Evolutionary conservation across 768 basidiomycete species (phyloP), one percentile per base, ranked within the genome.

Genomic region (Fistulinella prunicolor): DNA sequence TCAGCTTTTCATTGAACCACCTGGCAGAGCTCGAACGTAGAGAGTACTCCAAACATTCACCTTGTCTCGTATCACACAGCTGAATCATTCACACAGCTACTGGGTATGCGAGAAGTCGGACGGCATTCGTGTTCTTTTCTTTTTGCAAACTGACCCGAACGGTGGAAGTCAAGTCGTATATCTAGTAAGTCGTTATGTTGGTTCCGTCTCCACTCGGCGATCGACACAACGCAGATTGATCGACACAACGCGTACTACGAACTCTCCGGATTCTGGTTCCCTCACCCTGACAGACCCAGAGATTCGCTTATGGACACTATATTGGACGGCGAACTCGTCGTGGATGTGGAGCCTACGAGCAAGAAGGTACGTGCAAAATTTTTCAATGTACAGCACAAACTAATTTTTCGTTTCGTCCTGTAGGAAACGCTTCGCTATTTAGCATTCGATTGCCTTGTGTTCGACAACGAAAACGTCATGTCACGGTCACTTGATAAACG

Each of bases 61-160:
- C 28, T 14, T 22, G 32, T 17, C 42, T 24, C 16, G 9, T 41
- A 34, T 38, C 38, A 16, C 48, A 43, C 34, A 45, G 43, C 55
- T 56, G 32, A 68, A 41, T 19, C 52, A 46, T 41, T 40, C 39
- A 26, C 22, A 39, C 63, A 97, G 94, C 64, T 99, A 89, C 68
- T 99, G 95, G 95, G 96, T 99, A 36, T 96, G 94, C 71, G 96
- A 99, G 73, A 98, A 98, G 73, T 95, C 92, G 12, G 96, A 98
- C 63, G 96, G 96, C 12, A 65, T 99, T 43, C 83, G 96, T 29
- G 89, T 98, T 34, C 74, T 99, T 23, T 80, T 98, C 43, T 71
- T 95, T 49, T 78, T 98, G 42, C 73, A 78, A 65, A 78, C 85
- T 42, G 75, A 86, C 72, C 58, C 69, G 40, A 56, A 67, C 28